Evolutionary conservation across 2,329 filamentous ascomycete species (phyloP).

Genomic region (Penicillium sp.): DNA sequence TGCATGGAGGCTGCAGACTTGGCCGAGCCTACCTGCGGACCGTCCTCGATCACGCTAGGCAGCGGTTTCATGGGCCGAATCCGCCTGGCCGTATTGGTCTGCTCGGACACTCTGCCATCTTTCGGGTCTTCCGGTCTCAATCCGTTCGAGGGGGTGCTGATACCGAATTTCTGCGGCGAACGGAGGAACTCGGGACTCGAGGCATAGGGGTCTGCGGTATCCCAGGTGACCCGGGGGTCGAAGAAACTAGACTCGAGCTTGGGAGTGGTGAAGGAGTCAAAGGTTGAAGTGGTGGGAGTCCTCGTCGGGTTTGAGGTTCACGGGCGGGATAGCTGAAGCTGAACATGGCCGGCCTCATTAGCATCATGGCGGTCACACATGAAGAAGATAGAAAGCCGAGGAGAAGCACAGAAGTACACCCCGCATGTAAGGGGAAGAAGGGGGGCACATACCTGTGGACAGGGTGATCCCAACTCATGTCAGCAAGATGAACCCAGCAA

Average conservation of each 20-base stretch:
- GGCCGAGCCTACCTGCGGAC: conserved; percentile 32
- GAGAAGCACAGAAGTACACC: conserved; percentile 8
- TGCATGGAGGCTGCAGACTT: conserved; percentile 51
- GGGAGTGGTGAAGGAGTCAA: conserved; percentile 42
- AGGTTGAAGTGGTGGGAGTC: conserved; percentile 39
- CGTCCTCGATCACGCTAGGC: conserved; percentile 27
- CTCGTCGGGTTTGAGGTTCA: conserved; percentile 45
- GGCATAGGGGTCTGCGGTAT: conserved; percentile 44
- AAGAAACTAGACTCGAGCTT: conserved; percentile 47
- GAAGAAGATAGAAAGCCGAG: conserved; percentile 1
- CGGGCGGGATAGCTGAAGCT: conserved; percentile 46
- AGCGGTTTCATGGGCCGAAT: conserved; percentile 29
- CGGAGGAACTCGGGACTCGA: conserved; percentile 45
- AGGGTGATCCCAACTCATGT: conserved; percentile 46
- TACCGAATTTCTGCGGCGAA: conserved; percentile 38
- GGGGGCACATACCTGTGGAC: conserved; percentile 40
- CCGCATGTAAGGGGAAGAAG: conserved; percentile 15
- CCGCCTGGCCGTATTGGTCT: conserved; percentile 33
- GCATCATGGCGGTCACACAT: conserved; percentile 24
- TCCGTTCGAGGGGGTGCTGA: conserved; percentile 32
- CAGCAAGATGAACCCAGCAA: conserved; percentile 38
- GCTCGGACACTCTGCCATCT: conserved; percentile 22
- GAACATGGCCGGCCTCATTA: conserved; percentile 32
- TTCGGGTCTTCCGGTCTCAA: conserved; percentile 18
- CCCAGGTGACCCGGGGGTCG: conserved; percentile 45